Conservation (phyloP, 2,329 filamentous ascomycete species). For the Karstenula rhodostoma region DNA sequence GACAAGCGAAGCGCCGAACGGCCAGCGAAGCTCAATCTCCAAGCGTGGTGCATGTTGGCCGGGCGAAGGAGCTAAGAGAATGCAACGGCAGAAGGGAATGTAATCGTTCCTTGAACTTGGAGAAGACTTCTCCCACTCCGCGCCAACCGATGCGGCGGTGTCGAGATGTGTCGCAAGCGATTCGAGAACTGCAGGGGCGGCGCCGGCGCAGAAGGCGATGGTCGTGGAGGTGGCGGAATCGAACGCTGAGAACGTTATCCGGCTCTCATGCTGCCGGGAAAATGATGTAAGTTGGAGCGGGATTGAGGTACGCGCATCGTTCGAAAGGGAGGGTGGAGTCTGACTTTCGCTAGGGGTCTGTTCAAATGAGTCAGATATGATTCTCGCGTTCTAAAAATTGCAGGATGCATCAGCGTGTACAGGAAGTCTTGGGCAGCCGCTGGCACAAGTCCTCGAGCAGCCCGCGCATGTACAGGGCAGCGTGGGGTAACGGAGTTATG, state of each 20-base stretch:
- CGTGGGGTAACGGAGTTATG: neutral
- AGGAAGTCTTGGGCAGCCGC: neutral
- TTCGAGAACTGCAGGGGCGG: conserved; percentile 23
- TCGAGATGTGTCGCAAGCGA: conserved; percentile 33
- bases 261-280: conserved; percentile 14
- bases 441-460: neutral
- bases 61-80: conserved; percentile 21
- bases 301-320: conserved; percentile 3
- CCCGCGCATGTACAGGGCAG: neutral
- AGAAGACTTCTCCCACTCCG: conserved; percentile 27
- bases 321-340: neutral
- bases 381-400: neutral
- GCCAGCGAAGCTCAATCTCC: conserved; percentile 42
- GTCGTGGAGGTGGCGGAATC: conserved; percentile 23
- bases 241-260: conserved; percentile 31
- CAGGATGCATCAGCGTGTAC: neutral
- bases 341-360: neutral
- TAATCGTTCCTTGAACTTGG: conserved; percentile 20
- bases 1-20: conserved; percentile 35
- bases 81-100: conserved; percentile 38
- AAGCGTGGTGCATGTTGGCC: conserved; percentile 23
- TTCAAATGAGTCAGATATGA: neutral
- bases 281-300: conserved; percentile 36
- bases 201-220: conserved; percentile 31
- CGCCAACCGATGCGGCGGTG: conserved; percentile 29